Conservation (phyloP, 305 asterid genomes). For the Fraxinus platypoda region DNA sequence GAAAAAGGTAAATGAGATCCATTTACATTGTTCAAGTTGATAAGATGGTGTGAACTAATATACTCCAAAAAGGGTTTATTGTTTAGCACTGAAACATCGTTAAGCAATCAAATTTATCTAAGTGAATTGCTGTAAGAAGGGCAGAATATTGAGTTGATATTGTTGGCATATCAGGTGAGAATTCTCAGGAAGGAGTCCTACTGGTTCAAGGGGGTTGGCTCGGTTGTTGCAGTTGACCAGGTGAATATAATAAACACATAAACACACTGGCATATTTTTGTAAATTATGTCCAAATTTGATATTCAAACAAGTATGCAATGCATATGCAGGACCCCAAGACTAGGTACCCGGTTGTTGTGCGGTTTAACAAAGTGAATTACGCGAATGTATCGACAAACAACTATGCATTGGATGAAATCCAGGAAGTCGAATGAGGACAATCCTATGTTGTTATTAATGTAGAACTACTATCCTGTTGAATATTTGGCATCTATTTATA, state of each 20-base stretch:
- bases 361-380: slow-evolving; percentile 80
- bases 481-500: neutral
- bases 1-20: neutral
- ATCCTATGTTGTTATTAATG: neutral
- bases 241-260: slow-evolving; percentile 26
- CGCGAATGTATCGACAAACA: slow-evolving; percentile 81
- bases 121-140: neutral
- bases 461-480: neutral
- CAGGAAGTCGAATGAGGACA: slow-evolving; percentile 43
- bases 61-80: neutral
- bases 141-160: neutral
- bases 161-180: slow-evolving; percentile 55
- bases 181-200: slow-evolving; percentile 70
- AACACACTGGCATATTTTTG: neutral
- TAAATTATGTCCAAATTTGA: neutral
- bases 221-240: slow-evolving; percentile 65
- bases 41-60: neutral
- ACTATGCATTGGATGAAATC: slow-evolving; percentile 79
- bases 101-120: neutral
- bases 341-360: slow-evolving; percentile 80
- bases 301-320: neutral
- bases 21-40: neutral
- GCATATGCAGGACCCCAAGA: slow-evolving; percentile 64
- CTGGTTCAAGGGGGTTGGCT: slow-evolving; percentile 54
- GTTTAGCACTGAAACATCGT: neutral